These are phyloP conservation scores for Tetrapyrgos nigripes DNA, from an alignment of 1,284 basidiomycete genomes.

Conservation along the genomic window DNA sequence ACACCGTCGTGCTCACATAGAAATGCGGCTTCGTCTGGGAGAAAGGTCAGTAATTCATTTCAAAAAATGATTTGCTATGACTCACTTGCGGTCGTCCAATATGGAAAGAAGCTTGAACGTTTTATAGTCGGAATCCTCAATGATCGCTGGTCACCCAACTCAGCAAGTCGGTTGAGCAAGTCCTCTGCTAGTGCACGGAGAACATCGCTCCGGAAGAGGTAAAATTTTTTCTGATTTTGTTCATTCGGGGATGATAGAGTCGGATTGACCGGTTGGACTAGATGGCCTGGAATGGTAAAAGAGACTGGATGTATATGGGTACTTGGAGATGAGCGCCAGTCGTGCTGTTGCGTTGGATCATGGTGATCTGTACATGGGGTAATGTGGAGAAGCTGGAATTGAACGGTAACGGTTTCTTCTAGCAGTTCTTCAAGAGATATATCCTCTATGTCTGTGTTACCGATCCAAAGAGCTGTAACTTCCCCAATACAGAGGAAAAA, in stretches of 20 bases:
- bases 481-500: slow-evolving; percentile 34
- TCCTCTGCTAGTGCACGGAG: slow-evolving; percentile 23
- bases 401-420: slow-evolving; percentile 24
- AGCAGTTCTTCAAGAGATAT: slow-evolving; percentile 24
- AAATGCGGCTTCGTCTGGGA: not conserved
- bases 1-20: not conserved
- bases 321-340: too few species aligned
- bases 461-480: slow-evolving; percentile 26
- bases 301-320: too few species aligned
- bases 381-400: slow-evolving; percentile 31
- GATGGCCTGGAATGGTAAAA: too few species aligned
- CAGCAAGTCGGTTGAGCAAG: slow-evolving; percentile 16
- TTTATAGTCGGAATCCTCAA: slow-evolving; percentile 23
- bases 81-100: slow-evolving; percentile 23
- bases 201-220: slow-evolving; percentile 26
- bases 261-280: too few species aligned
- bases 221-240: slow-evolving; percentile 16
- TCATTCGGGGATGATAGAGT: slow-evolving; percentile 16
- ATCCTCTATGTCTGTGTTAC: slow-evolving; percentile 20
- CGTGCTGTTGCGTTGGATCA: too few species aligned
- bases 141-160: slow-evolving; percentile 5
- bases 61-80: not conserved
- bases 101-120: slow-evolving; percentile 23
- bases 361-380: too few species aligned
- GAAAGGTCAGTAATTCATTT: not conserved